phyloP scores from a whole-genome alignment of 179 eudicot genomes.

The Dionaea muscipula region DNA sequence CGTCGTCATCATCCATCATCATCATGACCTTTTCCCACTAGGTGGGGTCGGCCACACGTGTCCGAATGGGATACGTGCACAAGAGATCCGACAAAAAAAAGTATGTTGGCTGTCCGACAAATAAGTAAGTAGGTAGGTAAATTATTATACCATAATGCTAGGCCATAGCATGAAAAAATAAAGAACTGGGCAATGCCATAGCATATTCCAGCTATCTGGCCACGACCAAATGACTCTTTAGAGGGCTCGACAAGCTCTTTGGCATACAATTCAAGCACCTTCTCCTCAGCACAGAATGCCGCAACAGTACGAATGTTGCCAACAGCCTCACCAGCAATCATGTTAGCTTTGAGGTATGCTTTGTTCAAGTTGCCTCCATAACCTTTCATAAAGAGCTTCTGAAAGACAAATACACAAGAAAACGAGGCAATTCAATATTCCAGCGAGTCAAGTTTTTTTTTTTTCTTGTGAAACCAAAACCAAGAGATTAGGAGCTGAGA shows the following conservation, averaged over 20 bases:
- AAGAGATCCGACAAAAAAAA: too few species aligned
- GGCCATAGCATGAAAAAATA: constrained; percentile 89
- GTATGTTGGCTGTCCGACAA: too few species aligned
- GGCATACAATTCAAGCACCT: constrained; percentile 61
- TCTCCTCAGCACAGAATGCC: constrained; percentile 79
- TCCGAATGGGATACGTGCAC: too few species aligned
- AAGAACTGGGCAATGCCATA: constrained; percentile 88
- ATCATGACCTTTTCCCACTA: too few species aligned
- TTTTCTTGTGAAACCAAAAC: not conserved
- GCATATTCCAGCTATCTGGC: constrained; percentile 80
- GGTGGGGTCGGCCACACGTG: too few species aligned
- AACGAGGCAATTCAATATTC: constrained; percentile 2
- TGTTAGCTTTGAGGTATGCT: constrained; percentile 81
- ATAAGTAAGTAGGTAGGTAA: not conserved
- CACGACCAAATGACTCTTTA: constrained; percentile 60
- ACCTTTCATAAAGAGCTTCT: constrained; percentile 98
- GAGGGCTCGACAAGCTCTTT: constrained; percentile 72
- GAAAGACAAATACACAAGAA: constrained; percentile 11
- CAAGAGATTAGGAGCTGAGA: constrained; percentile 16
- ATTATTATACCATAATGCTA: constrained; percentile 65
- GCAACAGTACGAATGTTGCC: constrained; percentile 85
- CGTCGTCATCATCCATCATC: too few species aligned
- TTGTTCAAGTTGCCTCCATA: constrained; percentile 89
- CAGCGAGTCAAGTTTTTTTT: not conserved
- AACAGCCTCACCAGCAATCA: constrained; percentile 94